Evolutionary conservation across 2,329 filamentous ascomycete species (phyloP), one percentile per base, ranked within the genome.

Genomic region (Emmonsiellopsis sp.): DNA sequence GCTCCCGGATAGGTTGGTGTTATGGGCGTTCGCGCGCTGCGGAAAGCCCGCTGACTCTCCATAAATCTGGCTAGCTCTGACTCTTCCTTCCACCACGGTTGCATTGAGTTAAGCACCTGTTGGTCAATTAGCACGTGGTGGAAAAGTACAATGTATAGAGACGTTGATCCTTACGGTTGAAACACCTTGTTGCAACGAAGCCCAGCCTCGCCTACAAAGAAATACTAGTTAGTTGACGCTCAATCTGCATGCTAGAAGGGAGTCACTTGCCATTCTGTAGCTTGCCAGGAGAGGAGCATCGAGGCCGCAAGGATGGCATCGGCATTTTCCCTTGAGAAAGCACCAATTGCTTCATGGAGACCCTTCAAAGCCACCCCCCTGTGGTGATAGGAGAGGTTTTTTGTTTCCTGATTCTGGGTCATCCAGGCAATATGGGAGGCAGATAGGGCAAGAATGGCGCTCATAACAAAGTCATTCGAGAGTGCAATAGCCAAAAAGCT

Each of bases 231-330:
- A 77, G 73, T 63, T 7, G 6, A 39, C 11, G 34, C 53, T 65
- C 45, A 10, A 40, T 42, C 8, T 13, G 40, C 42, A 32, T 27
- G 5, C 63, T 14, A 44, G 61, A 58, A 60, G 53, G 61, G 4
- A 7, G 61, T 62, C 42, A 74, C 85, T 77, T 79, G 94, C 92
- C 91, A 97, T 74, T 97, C 92, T 56, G 86, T 93, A 53, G 89
- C 88, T 74, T 97, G 92, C 91, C 93, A 97, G 39, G 91, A 94
- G 49, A 98, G 79, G 47, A 97, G 81, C 44, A 96, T 83, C 31
- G 92, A 96, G 34, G 91, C 88, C 31, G 91, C 92, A 52, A 98
- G 79, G 57, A 96, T 85, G 43, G 91, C 90, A 71, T 98, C 92
- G 2, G 89, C 92, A 56, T 90, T 95, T 51, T 86, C 83, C 62